These are phyloP conservation scores for Hura crepitans DNA, from an alignment of 441 rosid species.

Conservation along the genomic window DNA sequence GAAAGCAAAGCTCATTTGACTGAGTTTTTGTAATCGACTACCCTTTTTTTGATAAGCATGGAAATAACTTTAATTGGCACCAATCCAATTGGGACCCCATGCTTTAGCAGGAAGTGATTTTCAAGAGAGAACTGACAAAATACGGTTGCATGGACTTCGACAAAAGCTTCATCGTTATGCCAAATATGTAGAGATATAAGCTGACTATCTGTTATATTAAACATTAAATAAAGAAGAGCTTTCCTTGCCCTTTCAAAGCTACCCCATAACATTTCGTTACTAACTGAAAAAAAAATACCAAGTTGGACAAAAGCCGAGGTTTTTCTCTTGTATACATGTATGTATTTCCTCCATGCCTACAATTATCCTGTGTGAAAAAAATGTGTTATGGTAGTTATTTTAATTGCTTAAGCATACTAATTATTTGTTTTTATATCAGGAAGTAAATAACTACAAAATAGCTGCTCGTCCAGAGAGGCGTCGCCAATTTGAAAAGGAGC, in stretches of 20 bases:
- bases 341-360: constrained; percentile 9
- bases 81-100: constrained; percentile 6
- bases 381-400: constrained; percentile 12
- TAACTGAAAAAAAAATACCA: constrained; percentile 5
- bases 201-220: constrained; percentile 9
- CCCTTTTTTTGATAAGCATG: constrained; percentile 9
- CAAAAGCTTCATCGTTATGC: constrained; percentile 15
- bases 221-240: neutral
- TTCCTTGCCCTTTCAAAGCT: neutral
- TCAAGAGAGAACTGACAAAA: constrained; percentile 12
- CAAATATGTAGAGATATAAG: neutral
- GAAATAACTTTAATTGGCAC: constrained; percentile 4
- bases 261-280: constrained; percentile 4
- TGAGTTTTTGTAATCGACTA: constrained; percentile 1
- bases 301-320: constrained; percentile 9
- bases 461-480: constrained; percentile 99
- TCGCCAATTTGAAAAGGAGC: constrained; percentile 88
- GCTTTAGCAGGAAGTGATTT: constrained; percentile 14
- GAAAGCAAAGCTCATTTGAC: constrained; percentile 15
- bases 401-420: neutral
- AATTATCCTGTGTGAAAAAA: constrained; percentile 9
- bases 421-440: constrained; percentile 48
- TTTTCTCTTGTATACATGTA: constrained; percentile 12
- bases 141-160: neutral
- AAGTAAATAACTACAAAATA: constrained; percentile 91